Conservation (phyloP, 305 asterid species). For the Stenogyne calaminthoides region DNA sequence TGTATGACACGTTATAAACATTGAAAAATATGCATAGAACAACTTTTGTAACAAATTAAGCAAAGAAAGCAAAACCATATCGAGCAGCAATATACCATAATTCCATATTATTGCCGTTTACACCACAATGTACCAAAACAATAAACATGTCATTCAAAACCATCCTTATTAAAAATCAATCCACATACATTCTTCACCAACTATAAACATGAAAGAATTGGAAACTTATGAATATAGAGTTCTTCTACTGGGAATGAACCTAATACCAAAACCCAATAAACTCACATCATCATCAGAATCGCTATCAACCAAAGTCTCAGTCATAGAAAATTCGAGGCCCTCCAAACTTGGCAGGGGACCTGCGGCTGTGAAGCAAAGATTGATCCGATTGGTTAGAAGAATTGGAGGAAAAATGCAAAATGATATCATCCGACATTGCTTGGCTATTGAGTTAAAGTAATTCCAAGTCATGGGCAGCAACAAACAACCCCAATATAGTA, state of each 20-base stretch:
- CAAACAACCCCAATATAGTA: background rate
- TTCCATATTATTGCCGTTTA: conserved; percentile 11
- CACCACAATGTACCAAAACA: conserved; percentile 1
- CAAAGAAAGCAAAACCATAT: conserved; percentile 12
- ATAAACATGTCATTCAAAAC: conserved; percentile 7
- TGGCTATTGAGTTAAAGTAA: conserved; percentile 21
- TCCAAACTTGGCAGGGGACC: conserved; percentile 47
- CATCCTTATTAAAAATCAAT: background rate
- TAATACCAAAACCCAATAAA: conserved; percentile 24
- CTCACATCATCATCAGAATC: conserved; percentile 90
- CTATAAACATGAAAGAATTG: conserved; percentile 21
- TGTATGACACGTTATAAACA: conserved; percentile 14
- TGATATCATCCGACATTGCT: conserved; percentile 83
- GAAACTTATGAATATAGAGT: conserved; percentile 3
- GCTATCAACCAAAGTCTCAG: conserved; percentile 58
- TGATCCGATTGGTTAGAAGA: conserved; percentile 97
- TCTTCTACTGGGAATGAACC: background rate
- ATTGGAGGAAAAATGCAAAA: conserved; percentile 78
- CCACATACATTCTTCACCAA: conserved; percentile 7
- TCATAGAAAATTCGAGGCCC: conserved; percentile 43
- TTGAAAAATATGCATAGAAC: background rate
- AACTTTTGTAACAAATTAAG: background rate
- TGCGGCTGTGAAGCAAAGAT: conserved; percentile 46
- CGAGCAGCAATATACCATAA: conserved; percentile 16
- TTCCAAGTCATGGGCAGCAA: conserved; percentile 28